phyloP scores from a whole-genome alignment of 306 rosid genomes.

The Crataegus laevigata region DNA sequence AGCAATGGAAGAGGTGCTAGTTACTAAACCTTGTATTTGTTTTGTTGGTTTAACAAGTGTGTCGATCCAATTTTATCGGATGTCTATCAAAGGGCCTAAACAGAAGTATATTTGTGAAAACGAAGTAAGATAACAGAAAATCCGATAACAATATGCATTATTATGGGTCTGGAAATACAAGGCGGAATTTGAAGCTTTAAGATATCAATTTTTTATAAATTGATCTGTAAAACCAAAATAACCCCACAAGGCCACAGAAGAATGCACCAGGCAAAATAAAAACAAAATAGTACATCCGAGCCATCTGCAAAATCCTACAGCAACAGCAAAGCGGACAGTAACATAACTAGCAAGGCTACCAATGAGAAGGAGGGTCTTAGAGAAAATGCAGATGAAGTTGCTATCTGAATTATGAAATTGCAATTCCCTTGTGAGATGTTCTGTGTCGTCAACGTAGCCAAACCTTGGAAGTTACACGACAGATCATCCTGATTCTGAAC shows the following conservation, averaged over 20 bases:
- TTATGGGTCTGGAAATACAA: neutral
- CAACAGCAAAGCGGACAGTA: constrained; percentile 21
- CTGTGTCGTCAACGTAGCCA: constrained; percentile 48
- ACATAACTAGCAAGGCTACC: constrained; percentile 18
- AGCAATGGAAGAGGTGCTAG: too few relatives aligned
- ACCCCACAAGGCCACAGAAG: neutral
- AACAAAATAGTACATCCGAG: neutral
- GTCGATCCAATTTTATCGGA: too few relatives aligned
- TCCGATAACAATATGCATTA: neutral
- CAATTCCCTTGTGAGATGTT: constrained; percentile 75
- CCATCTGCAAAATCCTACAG: constrained; percentile 36
- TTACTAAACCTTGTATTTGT: too few relatives aligned
- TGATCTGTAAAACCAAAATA: neutral
- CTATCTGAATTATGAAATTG: constrained; percentile 69
- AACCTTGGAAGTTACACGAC: constrained; percentile 80
- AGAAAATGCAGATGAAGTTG: constrained; percentile 38
- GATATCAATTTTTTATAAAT: neutral
- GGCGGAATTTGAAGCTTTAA: neutral
- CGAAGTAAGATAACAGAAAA: too few relatives aligned
- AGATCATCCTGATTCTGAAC: constrained; percentile 60
- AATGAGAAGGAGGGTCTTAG: constrained; percentile 17
- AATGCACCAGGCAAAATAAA: neutral
- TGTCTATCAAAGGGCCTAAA: neutral
- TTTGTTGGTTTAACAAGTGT: neutral
- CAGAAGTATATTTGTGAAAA: neutral